Evolutionary conservation across 768 basidiomycete species (phyloP).

Genomic region (Rhizopogon salebrosus): DNA sequence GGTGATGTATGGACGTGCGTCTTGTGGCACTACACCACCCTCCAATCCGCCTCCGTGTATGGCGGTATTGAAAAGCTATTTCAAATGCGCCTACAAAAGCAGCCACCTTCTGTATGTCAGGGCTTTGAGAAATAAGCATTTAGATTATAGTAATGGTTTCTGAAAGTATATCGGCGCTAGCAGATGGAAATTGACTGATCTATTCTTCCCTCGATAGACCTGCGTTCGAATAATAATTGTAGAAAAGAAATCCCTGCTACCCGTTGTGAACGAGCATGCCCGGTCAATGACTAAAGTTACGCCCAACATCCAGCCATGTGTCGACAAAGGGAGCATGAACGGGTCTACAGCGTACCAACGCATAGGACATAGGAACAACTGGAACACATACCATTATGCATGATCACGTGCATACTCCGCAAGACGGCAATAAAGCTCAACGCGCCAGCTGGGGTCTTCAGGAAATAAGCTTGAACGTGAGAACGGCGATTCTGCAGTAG

Average conservation of each 20-base stretch:
- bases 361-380: neutral
- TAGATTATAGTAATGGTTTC: constrained; percentile 85
- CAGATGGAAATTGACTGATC: neutral
- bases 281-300: neutral
- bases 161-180: constrained; percentile 23
- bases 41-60: constrained; percentile 87
- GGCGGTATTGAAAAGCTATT: constrained; percentile 85
- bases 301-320: neutral
- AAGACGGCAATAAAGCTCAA: constrained; percentile 67
- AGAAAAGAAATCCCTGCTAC: neutral
- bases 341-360: constrained; percentile 2
- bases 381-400: constrained; percentile 67
- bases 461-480: constrained; percentile 84
- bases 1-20: constrained; percentile 82
- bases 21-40: constrained; percentile 80
- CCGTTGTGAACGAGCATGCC: neutral
- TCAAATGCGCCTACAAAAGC: constrained; percentile 98
- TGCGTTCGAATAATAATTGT: neutral
- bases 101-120: constrained; percentile 93
- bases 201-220: neutral
- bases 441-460: constrained; percentile 77
- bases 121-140: constrained; percentile 74
- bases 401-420: constrained; percentile 84
- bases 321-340: constrained; percentile 2
- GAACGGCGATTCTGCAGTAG: constrained; percentile 80